Base-by-base conservation (phyloP, 2,329 filamentous ascomycete genomes). In the Didymella keratinophila region DNA sequence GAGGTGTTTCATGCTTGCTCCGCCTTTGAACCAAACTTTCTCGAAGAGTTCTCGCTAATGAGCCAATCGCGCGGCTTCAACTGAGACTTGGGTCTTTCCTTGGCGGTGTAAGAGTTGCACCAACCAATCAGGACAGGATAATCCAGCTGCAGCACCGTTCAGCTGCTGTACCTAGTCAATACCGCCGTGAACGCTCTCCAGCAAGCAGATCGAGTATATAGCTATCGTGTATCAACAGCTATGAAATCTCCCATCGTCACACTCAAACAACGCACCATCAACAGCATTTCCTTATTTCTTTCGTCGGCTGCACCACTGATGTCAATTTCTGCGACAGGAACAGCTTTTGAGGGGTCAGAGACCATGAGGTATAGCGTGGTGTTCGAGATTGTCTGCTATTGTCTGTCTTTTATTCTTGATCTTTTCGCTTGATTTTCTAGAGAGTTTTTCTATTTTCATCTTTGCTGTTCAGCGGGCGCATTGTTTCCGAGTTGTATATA, bases 171-270 rank as follows among this genome's bases (percentile, higher is more conserved):
- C 16, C 18, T 47, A 47, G 44, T 28, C 11, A 32, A 34, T 28
- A 47, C 44, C 28, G 44, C 44, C 44, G 36, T 32, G 6, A 6
- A n/a, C n/a, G n/a, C n/a, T n/a, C n/a, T n/a, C n/a, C n/a, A n/a
- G n/a, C n/a, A n/a, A n/a, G n/a, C n/a, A n/a, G n/a, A n/a, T 10
- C 16, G 16, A 23, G n/a, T 47, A 47, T 47, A 47, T 47, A 47
- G 28, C 7, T 34, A 25, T 47, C 20, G 44, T 8, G 18, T 21
- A 30, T 21, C 12, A 18, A 34, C 44, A 10, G n/a, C 44, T 10
- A 2, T 34, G 16, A 9, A 21, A 8, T 23, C 11, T 23, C 44
- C 20, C 44, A 47, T 34, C 44, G 14, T 47, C 44, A 23, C 18
- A 47, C 3, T 11, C 43, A 30, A 18, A 18, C 43, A 45, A 32